Evolutionary conservation across 2,329 filamentous ascomycete species (phyloP), one percentile per base, ranked within the genome.

Genomic region (Talaromyces sp.): DNA sequence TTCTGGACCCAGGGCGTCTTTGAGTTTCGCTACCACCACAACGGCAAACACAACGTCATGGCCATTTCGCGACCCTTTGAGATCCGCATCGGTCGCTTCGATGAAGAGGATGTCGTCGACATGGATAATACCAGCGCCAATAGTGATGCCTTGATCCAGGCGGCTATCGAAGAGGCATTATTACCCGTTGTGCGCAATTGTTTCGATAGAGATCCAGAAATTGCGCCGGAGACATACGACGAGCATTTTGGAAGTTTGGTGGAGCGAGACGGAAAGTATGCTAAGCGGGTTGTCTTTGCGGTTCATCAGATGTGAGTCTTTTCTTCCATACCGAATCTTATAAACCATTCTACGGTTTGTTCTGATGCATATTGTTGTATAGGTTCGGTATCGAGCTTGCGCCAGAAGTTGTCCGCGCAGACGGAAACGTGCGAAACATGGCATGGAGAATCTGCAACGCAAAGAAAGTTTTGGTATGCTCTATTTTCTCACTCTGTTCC

Each of bases 1-100:
- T 99, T 91, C 87, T 99, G 94, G 94, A 96, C 89, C 0, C 89
- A 93, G 61, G 94, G 94, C 56, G 89, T 95, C 2, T 99, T 96
- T 69, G 94, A 99, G 69, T 95, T 99, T 78, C 86, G 94, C 40
- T 97, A 97, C 75, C 94, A 99, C 74, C 94, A 99, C 74, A 87
- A 90, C 65, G 91, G 91, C 57, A 89, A 88, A 67, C 91, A 99
- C 75, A 90, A 89, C 64, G 92, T 96, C 68, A 94, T 99, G 89
- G 85, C 91, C 17, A 89, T 97, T 61, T 97, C 92, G 5, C 84
- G 91, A 64, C 92, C 94, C 0, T 99, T 99, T 66, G 93, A 97
- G 73, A 88, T 97, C 58, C 85, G 86, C 46, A 91, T 97, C 62
- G 80, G 83, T 33, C 87, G 86, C 43, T 96, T 96, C 66, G 88